phyloP scores from a whole-genome alignment of 805 yeast genomes.

The Groenewaldozyma salmanticensis region DNA sequence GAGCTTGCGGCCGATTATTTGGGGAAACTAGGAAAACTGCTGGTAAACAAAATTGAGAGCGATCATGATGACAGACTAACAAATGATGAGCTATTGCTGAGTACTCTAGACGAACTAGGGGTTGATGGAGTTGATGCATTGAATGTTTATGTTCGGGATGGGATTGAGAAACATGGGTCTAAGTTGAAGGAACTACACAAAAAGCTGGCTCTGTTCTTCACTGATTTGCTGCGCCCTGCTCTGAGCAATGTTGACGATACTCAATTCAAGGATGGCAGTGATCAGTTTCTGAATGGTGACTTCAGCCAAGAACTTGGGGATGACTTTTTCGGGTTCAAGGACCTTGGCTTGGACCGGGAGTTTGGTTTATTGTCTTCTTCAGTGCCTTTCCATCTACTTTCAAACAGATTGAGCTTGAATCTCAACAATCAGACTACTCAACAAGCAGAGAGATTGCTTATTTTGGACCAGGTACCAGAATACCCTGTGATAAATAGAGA shows the following conservation, averaged over 20 bases:
- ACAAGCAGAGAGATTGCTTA: constrained; percentile 6
- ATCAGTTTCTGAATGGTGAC: constrained; percentile 90
- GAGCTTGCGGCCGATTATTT: constrained; percentile 77
- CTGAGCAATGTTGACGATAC: constrained; percentile 55
- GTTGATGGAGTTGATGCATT: constrained; percentile 61
- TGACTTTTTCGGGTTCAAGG: constrained; percentile 95
- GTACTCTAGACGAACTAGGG: constrained; percentile 78
- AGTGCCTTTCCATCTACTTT: constrained; percentile 82
- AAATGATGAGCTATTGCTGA: constrained; percentile 41
- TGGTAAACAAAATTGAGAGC: constrained; percentile 66
- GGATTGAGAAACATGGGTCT: constrained; percentile 53
- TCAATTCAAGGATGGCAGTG: constrained; percentile 81
- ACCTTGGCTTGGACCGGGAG: constrained; percentile 87
- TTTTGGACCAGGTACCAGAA: constrained; percentile 37
- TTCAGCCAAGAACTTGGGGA: constrained; percentile 91
- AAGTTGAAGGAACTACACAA: constrained; percentile 60
- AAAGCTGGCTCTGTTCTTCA: constrained; percentile 62
- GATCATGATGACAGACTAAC: constrained; percentile 19
- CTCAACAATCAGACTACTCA: constrained; percentile 50
- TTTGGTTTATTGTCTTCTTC: constrained; percentile 74
- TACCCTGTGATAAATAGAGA: constrained; percentile 44
- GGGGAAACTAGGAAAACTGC: constrained; percentile 59
- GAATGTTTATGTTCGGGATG: constrained; percentile 64
- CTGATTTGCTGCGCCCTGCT: constrained; percentile 74
- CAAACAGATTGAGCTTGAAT: constrained; percentile 51